phyloP scores from a whole-genome alignment of 768 basidiomycete species.

The Phaffia tasmanica region DNA sequence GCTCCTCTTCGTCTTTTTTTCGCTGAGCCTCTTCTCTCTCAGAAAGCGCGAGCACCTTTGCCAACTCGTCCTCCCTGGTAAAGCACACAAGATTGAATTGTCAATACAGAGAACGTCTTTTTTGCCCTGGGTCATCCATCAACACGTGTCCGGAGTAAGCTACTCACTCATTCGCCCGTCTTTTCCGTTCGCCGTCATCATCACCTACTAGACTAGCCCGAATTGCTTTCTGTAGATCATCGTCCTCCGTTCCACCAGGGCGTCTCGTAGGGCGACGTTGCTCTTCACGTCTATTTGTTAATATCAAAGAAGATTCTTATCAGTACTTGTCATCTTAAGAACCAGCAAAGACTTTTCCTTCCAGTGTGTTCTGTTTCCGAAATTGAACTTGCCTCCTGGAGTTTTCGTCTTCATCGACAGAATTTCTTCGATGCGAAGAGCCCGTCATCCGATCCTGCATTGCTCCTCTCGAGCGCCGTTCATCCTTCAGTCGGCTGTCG shows the following conservation, averaged over 20 bases:
- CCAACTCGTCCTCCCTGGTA: constrained; percentile 59
- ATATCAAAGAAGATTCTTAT: no score
- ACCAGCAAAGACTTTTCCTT: neutral
- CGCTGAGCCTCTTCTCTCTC: constrained; percentile 80
- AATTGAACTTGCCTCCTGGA: constrained; percentile 34
- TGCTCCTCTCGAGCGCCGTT: constrained; percentile 62
- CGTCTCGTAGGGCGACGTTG: neutral
- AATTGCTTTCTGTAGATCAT: constrained; percentile 73
- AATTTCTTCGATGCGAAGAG: constrained; percentile 28
- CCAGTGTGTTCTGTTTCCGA: neutral
- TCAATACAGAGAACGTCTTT: neutral
- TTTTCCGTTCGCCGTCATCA: constrained; percentile 51
- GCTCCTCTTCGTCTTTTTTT: constrained; percentile 65
- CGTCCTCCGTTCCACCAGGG: constrained; percentile 50
- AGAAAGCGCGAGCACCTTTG: constrained; percentile 69
- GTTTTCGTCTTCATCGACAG: constrained; percentile 44
- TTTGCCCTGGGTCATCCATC: neutral
- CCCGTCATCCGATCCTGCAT: constrained; percentile 94
- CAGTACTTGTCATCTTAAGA: neutral
- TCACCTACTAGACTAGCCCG: constrained; percentile 66
- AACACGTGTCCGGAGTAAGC: neutral
- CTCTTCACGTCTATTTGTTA: constrained; percentile 4
- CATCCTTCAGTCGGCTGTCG: constrained; percentile 68
- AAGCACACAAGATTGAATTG: neutral
- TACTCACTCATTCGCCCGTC: constrained; percentile 43